phyloP scores from a whole-genome alignment of 495 filamentous ascomycete genomes.

The Glarea lozoyensis region DNA sequence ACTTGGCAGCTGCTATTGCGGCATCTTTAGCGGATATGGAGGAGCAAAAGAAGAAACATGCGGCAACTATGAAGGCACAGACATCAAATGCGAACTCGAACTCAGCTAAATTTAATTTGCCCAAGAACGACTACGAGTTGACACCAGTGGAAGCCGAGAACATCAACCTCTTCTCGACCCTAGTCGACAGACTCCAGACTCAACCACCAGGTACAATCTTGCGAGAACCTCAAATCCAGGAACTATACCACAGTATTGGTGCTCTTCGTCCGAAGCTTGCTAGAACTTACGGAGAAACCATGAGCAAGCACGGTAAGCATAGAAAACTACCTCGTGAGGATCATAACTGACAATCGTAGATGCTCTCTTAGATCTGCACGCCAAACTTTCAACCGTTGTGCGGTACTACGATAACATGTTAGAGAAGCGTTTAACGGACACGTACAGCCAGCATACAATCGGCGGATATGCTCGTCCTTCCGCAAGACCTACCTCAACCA shows the following conservation, averaged over 20 bases:
- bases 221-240: slow-evolving; percentile 93
- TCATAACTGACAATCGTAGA: slow-evolving; percentile 40
- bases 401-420: slow-evolving; percentile 99
- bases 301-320: slow-evolving; percentile 91
- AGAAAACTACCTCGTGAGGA: neutral
- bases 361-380: slow-evolving; percentile 85
- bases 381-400: slow-evolving; percentile 92
- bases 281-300: slow-evolving; percentile 94
- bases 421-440: slow-evolving; percentile 85
- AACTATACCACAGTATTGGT: slow-evolving; percentile 95
- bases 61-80: slow-evolving; percentile 69
- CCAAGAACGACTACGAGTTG: slow-evolving; percentile 90
- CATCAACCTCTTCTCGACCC: slow-evolving; percentile 89
- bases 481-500: slow-evolving; percentile 45
- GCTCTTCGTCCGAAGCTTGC: slow-evolving; percentile 86
- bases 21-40: slow-evolving; percentile 98
- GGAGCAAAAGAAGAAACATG: slow-evolving; percentile 87
- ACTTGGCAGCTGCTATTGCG: slow-evolving; percentile 91
- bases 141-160: slow-evolving; percentile 93
- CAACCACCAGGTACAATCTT: slow-evolving; percentile 93
- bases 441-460: slow-evolving; percentile 74
- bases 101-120: slow-evolving; percentile 40
- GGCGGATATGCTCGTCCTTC: slow-evolving; percentile 41
- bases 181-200: slow-evolving; percentile 90
- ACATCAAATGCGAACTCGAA: slow-evolving; percentile 34